phyloP scores from a whole-genome alignment of 345 rosid genomes.

The Combretum micranthum region DNA sequence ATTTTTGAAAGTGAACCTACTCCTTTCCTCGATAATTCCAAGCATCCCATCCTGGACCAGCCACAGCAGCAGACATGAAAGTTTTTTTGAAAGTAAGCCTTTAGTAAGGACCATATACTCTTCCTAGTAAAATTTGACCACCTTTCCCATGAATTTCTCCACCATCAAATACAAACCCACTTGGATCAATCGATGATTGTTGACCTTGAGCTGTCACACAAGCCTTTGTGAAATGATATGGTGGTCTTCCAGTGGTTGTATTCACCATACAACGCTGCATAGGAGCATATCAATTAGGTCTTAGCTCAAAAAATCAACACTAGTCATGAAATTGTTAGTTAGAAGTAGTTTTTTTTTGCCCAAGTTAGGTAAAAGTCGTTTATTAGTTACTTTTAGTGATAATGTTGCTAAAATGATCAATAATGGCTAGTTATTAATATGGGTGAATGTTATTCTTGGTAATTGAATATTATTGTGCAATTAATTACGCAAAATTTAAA shows the following conservation, averaged over 20 bases:
- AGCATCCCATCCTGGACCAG: slow-evolving; percentile 42
- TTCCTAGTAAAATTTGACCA: slow-evolving; percentile 28
- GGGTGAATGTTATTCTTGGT: too few species aligned
- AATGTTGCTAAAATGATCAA: too few species aligned
- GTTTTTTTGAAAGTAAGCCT: slow-evolving; percentile 43
- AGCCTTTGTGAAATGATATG: slow-evolving; percentile 6
- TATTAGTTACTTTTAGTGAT: too few species aligned
- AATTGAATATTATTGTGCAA: too few species aligned
- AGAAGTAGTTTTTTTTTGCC: too few species aligned
- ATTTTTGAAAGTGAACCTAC: slow-evolving; percentile 21
- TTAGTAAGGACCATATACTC: slow-evolving; percentile 53
- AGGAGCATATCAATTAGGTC: neutral
- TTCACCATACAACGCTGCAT: slow-evolving; percentile 35
- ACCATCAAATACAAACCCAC: slow-evolving; percentile 43
- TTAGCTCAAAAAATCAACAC: slow-evolving; percentile 29
- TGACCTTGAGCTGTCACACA: slow-evolving; percentile 54
- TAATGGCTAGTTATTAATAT: too few species aligned
- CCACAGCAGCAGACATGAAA: slow-evolving; percentile 9
- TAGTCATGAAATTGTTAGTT: too few species aligned
- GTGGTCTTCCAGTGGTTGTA: slow-evolving; percentile 20
- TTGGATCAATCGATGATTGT: slow-evolving; percentile 9
- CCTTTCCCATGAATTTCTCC: slow-evolving; percentile 27
- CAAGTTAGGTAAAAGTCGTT: too few species aligned
- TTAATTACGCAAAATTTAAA: too few species aligned
- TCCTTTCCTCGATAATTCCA: slow-evolving; percentile 32